A percentile compares a stretch with the other conserved stretches of the same genome.
These are phyloP conservation scores for Globisporangium middletonii DNA, from an alignment of 352 stramenopile genomes.

Conservation along the genomic window DNA sequence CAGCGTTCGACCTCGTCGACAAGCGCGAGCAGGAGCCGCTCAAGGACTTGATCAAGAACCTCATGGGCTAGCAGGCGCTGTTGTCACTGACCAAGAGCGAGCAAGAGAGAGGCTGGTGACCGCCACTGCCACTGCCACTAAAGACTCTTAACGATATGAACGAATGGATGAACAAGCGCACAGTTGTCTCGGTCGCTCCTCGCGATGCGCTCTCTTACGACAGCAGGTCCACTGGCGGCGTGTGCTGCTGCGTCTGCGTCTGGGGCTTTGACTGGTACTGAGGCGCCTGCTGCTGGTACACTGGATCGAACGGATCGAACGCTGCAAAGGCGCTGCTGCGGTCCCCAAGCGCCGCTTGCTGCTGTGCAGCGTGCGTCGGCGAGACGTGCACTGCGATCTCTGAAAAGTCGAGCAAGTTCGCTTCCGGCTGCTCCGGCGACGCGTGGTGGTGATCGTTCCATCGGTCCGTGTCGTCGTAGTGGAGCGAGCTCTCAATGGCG, in stretches of 20 bases:
- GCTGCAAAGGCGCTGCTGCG: conserved; percentile 7
- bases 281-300: conserved; percentile 8
- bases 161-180: too few species aligned
- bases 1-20: conserved; percentile 91
- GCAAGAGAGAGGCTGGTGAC: neutral
- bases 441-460: neutral
- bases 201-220: conserved; percentile 18
- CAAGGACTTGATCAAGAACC: conserved; percentile 92
- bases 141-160: conserved; percentile 1
- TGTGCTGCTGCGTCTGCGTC: conserved; percentile 13
- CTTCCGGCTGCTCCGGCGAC: conserved; percentile 17
- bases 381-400: conserved; percentile 52
- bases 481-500: neutral
- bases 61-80: conserved; percentile 32
- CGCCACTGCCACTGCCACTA: neutral
- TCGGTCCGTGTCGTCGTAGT: too few species aligned
- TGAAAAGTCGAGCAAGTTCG: conserved; percentile 63
- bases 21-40: conserved; percentile 93
- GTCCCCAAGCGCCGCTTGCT: conserved; percentile 9
- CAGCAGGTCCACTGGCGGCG: conserved; percentile 35
- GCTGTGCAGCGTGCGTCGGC: conserved; percentile 24
- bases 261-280: conserved; percentile 17
- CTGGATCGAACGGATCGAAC: conserved; percentile 14
- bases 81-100: too few species aligned
- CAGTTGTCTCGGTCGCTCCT: too few species aligned